Base-by-base conservation (phyloP, 306 rosid species). In the Pyrus betulifolia region DNA sequence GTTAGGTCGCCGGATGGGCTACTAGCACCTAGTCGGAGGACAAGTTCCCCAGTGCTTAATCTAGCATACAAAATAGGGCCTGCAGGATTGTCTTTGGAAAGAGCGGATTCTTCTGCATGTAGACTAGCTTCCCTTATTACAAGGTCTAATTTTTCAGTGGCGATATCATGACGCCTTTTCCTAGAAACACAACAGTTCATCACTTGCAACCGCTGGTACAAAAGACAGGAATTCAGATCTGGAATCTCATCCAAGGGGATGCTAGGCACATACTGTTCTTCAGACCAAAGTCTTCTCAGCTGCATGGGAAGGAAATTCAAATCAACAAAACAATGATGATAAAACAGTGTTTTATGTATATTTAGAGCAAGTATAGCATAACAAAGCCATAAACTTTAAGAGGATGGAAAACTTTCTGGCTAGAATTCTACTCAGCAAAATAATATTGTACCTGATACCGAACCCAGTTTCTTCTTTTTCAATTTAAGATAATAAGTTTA, bases 181-280 rank as follows among this genome's bases (percentile, higher is more conserved):
- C 99, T 86, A 72, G 99, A 92, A 78, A 92, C 69, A 75, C 98
- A 96, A 69, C 99, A 96, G 75, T 96, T 96, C 54, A 96, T 85
- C 77, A 91, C 98, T 91, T 96, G 98, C 78, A 96, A 80, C 33
- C 82, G 90, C 85, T 96, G 99, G 81, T 92, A 82, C 69, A 96
- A 66, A 81, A 96, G 98, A 81, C 98, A 96, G 69, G 86, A 87
- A 77, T 86, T 89, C 64, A 96, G 90, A 89, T 92, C 98, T 72
- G 97, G 99, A 86, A 89, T 92, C 79, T 80, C 93, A 80, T 96
- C 93, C 58, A 65, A 46, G 38, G 99, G 98, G 58, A 96, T 87
- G 70, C 93, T 85, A 57, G 98, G 93, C 67, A 96, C 49, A 67
- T 86, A 38, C 45, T 76, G 85, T 78, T 88, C 97, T 78, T 88